These are phyloP conservation scores for Aspergillus sclerotialis DNA, from an alignment of 2,329 filamentous ascomycete species.

Conservation along the genomic window DNA sequence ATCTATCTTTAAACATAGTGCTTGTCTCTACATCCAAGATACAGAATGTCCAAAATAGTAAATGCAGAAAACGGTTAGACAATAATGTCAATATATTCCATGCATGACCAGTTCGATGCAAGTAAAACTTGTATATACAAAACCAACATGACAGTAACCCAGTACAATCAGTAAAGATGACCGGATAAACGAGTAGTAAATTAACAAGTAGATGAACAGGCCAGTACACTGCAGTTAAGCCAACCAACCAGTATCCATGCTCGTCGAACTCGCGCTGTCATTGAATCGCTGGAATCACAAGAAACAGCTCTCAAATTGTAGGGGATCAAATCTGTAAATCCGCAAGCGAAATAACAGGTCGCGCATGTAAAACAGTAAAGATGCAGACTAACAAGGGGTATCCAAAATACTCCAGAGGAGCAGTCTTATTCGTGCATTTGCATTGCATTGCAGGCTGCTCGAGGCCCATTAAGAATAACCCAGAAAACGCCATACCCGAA, in stretches of 20 bases:
- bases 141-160: constrained; percentile 7
- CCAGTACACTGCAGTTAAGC: constrained; percentile 32
- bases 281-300: not conserved
- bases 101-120: not conserved
- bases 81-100: not conserved
- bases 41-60: too few relatives aligned
- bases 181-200: constrained; percentile 12
- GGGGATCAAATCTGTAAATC: too few relatives aligned
- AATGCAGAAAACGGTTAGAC: too few relatives aligned
- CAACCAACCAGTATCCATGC: constrained; percentile 18
- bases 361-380: too few relatives aligned
- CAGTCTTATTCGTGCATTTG: too few relatives aligned
- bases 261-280: constrained; percentile 1
- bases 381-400: too few relatives aligned
- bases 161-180: constrained; percentile 28
- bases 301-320: not conserved
- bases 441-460: not conserved
- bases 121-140: not conserved
- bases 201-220: constrained; percentile 5
- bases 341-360: too few relatives aligned
- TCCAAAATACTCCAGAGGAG: too few relatives aligned
- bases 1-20: too few relatives aligned
- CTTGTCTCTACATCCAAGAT: too few relatives aligned
- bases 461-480: not conserved
- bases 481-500: not conserved